phyloP scores from a whole-genome alignment of 306 rosid species.

The Vicia villosa region DNA sequence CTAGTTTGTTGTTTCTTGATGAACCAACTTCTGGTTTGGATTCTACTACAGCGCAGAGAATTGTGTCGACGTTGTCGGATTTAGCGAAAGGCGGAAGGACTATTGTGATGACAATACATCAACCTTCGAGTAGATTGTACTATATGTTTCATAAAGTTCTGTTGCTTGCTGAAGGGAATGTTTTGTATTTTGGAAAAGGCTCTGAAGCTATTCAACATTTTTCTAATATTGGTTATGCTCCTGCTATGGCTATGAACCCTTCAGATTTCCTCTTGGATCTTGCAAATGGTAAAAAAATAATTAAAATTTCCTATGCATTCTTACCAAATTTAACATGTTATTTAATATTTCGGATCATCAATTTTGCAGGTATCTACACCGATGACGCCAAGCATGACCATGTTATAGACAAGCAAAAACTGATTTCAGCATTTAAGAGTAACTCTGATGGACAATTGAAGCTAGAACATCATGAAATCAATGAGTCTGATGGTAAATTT shows the following conservation, averaged over 20 bases:
- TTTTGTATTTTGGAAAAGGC: conserved; percentile 69
- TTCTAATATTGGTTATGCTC: conserved; percentile 55
- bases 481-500: conserved; percentile 18
- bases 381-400: conserved; percentile 47
- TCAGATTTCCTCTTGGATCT: conserved; percentile 78
- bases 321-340: background rate
- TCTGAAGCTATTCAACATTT: conserved; percentile 62
- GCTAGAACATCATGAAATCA: conserved; percentile 37
- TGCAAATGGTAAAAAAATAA: conserved; percentile 57
- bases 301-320: background rate
- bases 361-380: conserved; percentile 48
- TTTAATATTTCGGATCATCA: background rate
- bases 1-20: conserved; percentile 70
- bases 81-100: conserved; percentile 68
- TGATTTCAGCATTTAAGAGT: conserved; percentile 45
- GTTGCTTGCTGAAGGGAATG: conserved; percentile 61
- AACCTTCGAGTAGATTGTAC: conserved; percentile 73
- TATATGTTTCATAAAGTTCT: conserved; percentile 75
- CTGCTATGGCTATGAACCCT: conserved; percentile 73
- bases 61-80: conserved; percentile 65
- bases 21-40: conserved; percentile 86
- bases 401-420: conserved; percentile 40
- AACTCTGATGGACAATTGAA: conserved; percentile 37
- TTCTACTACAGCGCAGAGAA: conserved; percentile 73
- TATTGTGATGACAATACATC: conserved; percentile 75